These are phyloP conservation scores for Claviceps lovelessii DNA, from an alignment of 2,329 filamentous ascomycete species.

Conservation along the genomic window DNA sequence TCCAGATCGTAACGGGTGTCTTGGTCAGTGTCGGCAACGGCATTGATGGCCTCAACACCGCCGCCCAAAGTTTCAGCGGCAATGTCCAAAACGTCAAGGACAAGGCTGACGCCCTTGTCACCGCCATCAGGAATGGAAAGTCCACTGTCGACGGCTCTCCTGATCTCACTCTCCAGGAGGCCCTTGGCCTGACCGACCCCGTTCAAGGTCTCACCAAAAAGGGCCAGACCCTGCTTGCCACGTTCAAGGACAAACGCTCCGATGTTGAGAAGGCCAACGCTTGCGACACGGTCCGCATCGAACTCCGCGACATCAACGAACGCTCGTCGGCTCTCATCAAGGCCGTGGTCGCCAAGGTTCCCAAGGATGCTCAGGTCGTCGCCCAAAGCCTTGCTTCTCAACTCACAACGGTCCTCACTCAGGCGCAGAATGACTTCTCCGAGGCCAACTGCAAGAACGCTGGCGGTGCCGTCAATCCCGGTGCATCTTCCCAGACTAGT, in stretches of 20 bases:
- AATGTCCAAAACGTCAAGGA: constrained; percentile 9
- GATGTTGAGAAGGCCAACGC: constrained; percentile 15
- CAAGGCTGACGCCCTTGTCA: constrained; percentile 11
- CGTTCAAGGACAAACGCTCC: constrained; percentile 15
- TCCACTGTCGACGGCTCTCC: constrained; percentile 6
- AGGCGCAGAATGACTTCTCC: constrained; percentile 13
- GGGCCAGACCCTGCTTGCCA: constrained; percentile 11
- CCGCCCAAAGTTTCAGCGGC: constrained; percentile 13
- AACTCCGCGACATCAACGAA: constrained; percentile 12
- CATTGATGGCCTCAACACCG: constrained; percentile 11
- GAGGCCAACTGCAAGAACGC: constrained; percentile 17
- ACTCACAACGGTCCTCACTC: constrained; percentile 12
- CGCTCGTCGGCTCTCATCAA: constrained; percentile 15
- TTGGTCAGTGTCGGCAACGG: constrained; percentile 3
- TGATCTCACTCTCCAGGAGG: constrained; percentile 7
- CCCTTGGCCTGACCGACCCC: constrained; percentile 8
- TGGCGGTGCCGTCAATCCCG: not conserved
- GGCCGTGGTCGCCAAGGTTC: constrained; percentile 17
- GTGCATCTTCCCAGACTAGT: not conserved
- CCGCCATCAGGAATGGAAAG: constrained; percentile 9
- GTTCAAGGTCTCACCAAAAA: constrained; percentile 13
- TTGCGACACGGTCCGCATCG: constrained; percentile 13
- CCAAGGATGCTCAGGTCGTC: constrained; percentile 14
- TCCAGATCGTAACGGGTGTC: constrained; percentile 6
- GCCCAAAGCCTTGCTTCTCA: constrained; percentile 13